phyloP scores from a whole-genome alignment of 306 rosid genomes.

The Quercus cerris region DNA sequence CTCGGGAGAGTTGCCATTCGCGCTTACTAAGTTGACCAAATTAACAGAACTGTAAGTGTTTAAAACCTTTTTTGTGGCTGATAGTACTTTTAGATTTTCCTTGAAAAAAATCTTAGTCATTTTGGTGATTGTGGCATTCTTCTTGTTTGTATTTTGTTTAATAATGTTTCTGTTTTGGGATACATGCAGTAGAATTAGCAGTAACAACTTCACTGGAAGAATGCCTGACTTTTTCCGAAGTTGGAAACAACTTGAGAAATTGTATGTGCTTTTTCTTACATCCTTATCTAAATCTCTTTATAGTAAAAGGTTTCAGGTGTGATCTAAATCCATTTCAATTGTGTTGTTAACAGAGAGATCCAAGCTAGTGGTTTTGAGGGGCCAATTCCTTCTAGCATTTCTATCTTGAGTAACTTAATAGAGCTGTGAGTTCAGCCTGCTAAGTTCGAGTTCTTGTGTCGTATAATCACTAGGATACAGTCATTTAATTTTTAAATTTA shows the following conservation, averaged over 20 bases:
- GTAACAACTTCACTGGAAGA: conserved; percentile 33
- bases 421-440: too few relatives aligned
- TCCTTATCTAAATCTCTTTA: neutral
- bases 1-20: conserved; percentile 20
- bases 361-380: too few relatives aligned
- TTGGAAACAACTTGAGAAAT: neutral
- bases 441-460: too few relatives aligned
- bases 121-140: too few relatives aligned
- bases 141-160: too few relatives aligned
- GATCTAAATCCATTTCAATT: too few relatives aligned
- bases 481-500: too few relatives aligned
- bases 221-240: conserved; percentile 8
- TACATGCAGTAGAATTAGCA: conserved; percentile 14
- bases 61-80: neutral
- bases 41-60: conserved; percentile 12
- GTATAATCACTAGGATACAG: too few relatives aligned
- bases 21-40: conserved; percentile 13
- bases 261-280: conserved; percentile 5
- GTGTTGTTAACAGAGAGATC: too few relatives aligned
- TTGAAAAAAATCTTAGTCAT: neutral
- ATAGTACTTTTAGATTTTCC: neutral
- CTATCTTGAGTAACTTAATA: too few relatives aligned
- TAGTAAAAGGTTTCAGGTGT: neutral
- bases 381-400: too few relatives aligned
- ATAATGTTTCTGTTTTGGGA: neutral